phyloP scores from a whole-genome alignment of 1,139 yeast genomes.

The Yarrowia galli region DNA sequence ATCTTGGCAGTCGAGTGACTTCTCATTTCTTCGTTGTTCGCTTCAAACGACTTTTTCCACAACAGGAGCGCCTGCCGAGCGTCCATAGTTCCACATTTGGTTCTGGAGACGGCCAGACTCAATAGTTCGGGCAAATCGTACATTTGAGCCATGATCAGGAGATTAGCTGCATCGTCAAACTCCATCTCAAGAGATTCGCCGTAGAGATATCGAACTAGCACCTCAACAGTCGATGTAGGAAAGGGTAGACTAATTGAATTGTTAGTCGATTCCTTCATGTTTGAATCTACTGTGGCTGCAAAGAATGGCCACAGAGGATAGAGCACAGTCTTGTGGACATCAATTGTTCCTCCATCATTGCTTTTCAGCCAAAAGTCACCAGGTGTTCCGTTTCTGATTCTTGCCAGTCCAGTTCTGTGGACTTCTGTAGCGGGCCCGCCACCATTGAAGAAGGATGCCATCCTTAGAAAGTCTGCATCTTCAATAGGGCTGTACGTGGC shows the following conservation, averaged over 20 bases:
- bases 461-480: not conserved
- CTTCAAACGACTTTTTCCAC: not conserved
- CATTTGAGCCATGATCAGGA: not conserved
- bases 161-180: not conserved
- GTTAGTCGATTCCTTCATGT: not conserved
- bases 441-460: not conserved
- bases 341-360: not conserved
- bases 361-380: not conserved
- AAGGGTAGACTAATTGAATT: not conserved
- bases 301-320: not conserved
- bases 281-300: not conserved
- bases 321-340: not conserved
- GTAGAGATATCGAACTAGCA: not conserved
- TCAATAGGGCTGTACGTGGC: too few species aligned
- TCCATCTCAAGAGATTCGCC: not conserved
- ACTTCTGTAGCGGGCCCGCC: not conserved
- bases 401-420: not conserved
- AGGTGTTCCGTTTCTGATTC: not conserved
- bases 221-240: not conserved
- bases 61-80: not conserved
- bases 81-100: not conserved
- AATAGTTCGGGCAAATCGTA: not conserved
- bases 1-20: not conserved
- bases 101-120: not conserved
- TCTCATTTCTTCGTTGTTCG: not conserved